Percentiles rank a stretch among this genome's conserved stretches.
Evolutionary conservation across 2,329 filamentous ascomycete species (phyloP).

Genomic region (Elsinoe necatrix): DNA sequence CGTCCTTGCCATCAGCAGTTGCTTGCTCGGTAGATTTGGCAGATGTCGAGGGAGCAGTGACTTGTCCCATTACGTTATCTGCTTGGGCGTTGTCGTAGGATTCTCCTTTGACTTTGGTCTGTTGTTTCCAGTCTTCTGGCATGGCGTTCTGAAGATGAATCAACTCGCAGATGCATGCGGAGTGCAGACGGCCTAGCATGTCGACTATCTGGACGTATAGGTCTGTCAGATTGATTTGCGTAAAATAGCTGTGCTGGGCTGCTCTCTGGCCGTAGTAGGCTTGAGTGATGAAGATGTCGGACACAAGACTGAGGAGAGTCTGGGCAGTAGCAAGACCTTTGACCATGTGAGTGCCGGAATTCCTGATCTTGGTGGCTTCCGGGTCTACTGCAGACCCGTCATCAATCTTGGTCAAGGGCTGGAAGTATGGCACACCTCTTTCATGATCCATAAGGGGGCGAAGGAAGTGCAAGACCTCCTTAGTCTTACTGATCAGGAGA

Average conservation of each 20-base stretch:
- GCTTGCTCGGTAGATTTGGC: not conserved
- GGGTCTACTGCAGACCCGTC: not conserved
- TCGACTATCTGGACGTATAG: conserved; percentile 68
- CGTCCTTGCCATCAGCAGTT: conserved; percentile 17
- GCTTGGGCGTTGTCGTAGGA: conserved; percentile 28
- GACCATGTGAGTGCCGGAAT: conserved; percentile 63
- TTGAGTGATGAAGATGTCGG: conserved; percentile 20
- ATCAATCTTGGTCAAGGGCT: conserved; percentile 14
- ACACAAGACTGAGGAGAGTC: conserved; percentile 65
- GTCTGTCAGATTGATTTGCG: conserved; percentile 73
- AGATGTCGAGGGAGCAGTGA: conserved; percentile 9
- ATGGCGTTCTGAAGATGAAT: conserved; percentile 65
- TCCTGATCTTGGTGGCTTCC: conserved; percentile 21
- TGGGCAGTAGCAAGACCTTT: conserved; percentile 73
- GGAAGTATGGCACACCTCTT: conserved; percentile 19
- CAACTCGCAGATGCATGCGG: conserved; percentile 77
- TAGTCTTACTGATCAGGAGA: conserved; percentile 66
- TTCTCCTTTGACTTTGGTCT: conserved; percentile 35
- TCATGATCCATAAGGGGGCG: conserved; percentile 50
- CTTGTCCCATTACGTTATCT: conserved; percentile 31
- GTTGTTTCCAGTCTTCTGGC: conserved; percentile 56
- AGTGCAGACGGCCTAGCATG: conserved; percentile 67
- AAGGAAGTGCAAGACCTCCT: conserved; percentile 59
- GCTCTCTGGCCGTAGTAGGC: conserved; percentile 42
- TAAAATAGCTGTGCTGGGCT: conserved; percentile 54